Evolutionary conservation across 805 yeast genomes (phyloP).

Genomic region (Hermanozyma aechmeae): DNA sequence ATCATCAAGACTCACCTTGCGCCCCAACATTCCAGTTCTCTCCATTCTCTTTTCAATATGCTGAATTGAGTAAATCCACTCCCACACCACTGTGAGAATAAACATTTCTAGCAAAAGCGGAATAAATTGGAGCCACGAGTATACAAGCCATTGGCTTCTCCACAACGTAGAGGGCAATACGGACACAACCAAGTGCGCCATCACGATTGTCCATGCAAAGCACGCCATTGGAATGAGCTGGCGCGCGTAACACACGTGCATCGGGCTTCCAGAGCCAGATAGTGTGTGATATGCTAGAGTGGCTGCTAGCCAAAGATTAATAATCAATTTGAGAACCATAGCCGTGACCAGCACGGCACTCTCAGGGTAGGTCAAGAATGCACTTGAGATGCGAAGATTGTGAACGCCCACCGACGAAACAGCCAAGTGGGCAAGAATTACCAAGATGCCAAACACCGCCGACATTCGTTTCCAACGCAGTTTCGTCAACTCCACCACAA

Average conservation of each 20-base stretch:
- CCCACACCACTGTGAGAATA: constrained; percentile 51
- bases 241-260: constrained; percentile 36
- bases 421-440: constrained; percentile 10
- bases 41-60: constrained; percentile 41
- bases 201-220: constrained; percentile 31
- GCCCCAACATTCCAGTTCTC: constrained; percentile 51
- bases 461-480: constrained; percentile 18
- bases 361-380: too few relatives aligned
- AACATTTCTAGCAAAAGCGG: constrained; percentile 38
- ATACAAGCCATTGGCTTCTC: constrained; percentile 26
- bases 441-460: constrained; percentile 10
- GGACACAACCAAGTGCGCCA: constrained; percentile 25
- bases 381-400: too few relatives aligned
- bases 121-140: constrained; percentile 40
- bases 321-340: constrained; percentile 17
- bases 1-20: constrained; percentile 44
- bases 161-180: constrained; percentile 18
- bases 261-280: constrained; percentile 14
- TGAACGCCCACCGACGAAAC: constrained; percentile 2
- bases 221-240: constrained; percentile 41
- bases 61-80: constrained; percentile 52
- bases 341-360: too few relatives aligned
- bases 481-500: constrained; percentile 20
- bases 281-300: constrained; percentile 30
- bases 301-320: constrained; percentile 19